Percentiles rank a stretch among this genome's conserved stretches.
These are phyloP conservation scores for Cystobasidiaceae sp. DNA, from an alignment of 1,284 basidiomycete genomes.

Conservation along the genomic window DNA sequence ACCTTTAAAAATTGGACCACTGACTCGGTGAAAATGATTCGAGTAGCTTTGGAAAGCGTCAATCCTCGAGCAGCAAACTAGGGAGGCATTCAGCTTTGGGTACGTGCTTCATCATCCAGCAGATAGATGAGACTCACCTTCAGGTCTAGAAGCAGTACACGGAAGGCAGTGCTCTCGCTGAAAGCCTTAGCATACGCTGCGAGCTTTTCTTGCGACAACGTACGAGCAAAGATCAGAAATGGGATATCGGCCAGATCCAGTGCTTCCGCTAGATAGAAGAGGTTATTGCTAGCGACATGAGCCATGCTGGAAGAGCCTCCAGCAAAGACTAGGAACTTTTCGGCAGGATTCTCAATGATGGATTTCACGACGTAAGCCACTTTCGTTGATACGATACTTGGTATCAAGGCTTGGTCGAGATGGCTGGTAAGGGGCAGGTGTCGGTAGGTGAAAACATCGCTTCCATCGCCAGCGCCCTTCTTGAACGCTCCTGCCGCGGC, in stretches of 20 bases:
- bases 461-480: background rate
- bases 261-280: constrained; percentile 30
- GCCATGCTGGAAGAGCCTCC: constrained; percentile 19
- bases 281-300: constrained; percentile 17
- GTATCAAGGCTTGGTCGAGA: background rate
- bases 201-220: constrained; percentile 22
- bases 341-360: constrained; percentile 5
- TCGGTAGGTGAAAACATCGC: background rate
- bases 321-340: constrained; percentile 30
- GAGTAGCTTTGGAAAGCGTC: constrained; percentile 26
- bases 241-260: constrained; percentile 25
- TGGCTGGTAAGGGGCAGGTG: constrained; percentile 8
- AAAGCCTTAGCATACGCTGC: constrained; percentile 28
- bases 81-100: background rate
- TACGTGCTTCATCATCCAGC: background rate
- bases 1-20: background rate
- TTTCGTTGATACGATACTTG: constrained; percentile 21
- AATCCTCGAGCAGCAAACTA: constrained; percentile 26
- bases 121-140: background rate
- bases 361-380: constrained; percentile 23
- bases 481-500: constrained; percentile 16
- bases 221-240: constrained; percentile 15
- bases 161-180: constrained; percentile 22
- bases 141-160: constrained; percentile 23
- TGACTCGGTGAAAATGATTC: constrained; percentile 31